phyloP scores from a whole-genome alignment of 2,329 filamentous ascomycete species.

The Colletotrichum orbiculare region DNA sequence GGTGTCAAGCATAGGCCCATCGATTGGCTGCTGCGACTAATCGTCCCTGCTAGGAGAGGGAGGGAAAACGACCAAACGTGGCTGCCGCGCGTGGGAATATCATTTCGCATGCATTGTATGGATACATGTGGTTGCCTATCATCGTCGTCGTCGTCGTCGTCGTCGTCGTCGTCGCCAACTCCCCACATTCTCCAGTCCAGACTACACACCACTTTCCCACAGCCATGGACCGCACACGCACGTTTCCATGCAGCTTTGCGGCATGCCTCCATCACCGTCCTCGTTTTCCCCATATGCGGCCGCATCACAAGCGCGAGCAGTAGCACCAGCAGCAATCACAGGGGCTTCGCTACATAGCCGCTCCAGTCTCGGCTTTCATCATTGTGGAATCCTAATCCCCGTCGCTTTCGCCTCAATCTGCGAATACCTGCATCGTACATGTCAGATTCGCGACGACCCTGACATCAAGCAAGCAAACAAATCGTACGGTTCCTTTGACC shows the following conservation, averaged over 20 bases:
- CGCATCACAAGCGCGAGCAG: not conserved
- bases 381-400: constrained; percentile 24
- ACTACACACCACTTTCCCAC: constrained; percentile 2
- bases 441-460: constrained; percentile 17
- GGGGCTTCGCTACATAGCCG: constrained; percentile 25
- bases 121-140: not conserved
- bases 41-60: not conserved
- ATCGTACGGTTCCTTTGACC: constrained; percentile 9
- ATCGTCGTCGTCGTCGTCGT: constrained; percentile 3
- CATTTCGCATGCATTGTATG: constrained; percentile 1
- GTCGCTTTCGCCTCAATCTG: constrained; percentile 27
- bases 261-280: constrained; percentile 4
- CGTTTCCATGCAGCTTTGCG: constrained; percentile 4
- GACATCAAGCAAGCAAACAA: not conserved
- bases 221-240: constrained; percentile 6
- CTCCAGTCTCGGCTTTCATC: constrained; percentile 32
- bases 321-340: not conserved
- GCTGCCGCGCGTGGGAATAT: constrained; percentile 33
- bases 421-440: constrained; percentile 24
- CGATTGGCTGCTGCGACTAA: not conserved
- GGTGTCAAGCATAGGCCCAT: not conserved
- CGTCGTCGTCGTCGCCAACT: constrained; percentile 18
- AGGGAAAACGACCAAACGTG: constrained; percentile 15
- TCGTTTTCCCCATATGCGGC: constrained; percentile 13
- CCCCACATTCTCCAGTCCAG: constrained; percentile 12